Evolutionary conservation across 2,329 filamentous ascomycete genomes (phyloP), one percentile per base, ranked within the genome.

Genomic region (Geosmithia putterillii): DNA sequence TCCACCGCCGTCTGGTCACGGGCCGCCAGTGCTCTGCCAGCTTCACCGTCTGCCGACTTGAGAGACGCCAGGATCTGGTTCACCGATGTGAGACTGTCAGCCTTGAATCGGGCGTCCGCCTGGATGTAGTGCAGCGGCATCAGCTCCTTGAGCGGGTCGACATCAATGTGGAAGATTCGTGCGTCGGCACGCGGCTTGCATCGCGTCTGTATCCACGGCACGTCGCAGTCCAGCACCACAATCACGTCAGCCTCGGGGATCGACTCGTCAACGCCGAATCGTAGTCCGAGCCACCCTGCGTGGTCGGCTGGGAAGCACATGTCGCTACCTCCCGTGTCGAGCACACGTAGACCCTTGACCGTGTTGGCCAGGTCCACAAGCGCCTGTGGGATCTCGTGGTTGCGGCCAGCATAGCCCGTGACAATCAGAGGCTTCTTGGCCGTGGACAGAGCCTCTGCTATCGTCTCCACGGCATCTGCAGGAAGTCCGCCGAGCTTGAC

Each of bases 201-300:
- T n/a, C 79, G 77, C 0, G 86, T 92, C 17, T 81, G 80, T 44
- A 95, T 89, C 87, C 88, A 95, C 0, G 89, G 89, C 0, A 95
- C 87, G 56, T 95, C 89, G 49, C 87, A 92, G 60, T 95, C 84
- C 18, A 94, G 57, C 2, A 95, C 81, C 1, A 95, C 51, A 46
- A 95, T 94, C 10, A 86, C 76, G 57, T 95, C 90, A 1, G 89
- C 86, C 0, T 78, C 77, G 46, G 71, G 73, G 56, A 95, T 85
- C 36, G 71, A 69, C 2, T 85, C 77, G 42, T 94, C 83, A 2
- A 74, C 70, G 3, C 87, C 86, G 52, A 81, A 94, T 37, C 79
- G 72, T 42, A 92, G 60, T 2, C 89, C 82, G 9, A 86, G 57
- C 66, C 76, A 86, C 1, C 64, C 76, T 2, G 73, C 76, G 52